phyloP scores from a whole-genome alignment of 2,329 filamentous ascomycete genomes.

The Venturia oleaginea region DNA sequence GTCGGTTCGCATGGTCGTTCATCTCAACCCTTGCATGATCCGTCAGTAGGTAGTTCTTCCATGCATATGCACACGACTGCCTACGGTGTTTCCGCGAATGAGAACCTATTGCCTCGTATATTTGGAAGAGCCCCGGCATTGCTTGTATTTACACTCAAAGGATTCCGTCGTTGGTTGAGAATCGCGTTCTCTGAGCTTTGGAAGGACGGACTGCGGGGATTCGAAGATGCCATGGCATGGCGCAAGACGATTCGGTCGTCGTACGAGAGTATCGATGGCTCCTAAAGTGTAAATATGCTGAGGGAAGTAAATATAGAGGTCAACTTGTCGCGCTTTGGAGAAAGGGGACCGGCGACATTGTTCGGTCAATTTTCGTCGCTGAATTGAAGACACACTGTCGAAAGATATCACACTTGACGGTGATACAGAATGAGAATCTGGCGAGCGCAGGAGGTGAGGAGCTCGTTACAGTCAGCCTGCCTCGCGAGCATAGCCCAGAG shows the following conservation, averaged over 20 bases:
- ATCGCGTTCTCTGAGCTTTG: background rate
- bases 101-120: background rate
- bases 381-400: background rate
- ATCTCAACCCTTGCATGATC: slow-evolving; percentile 2
- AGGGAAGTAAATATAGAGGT: background rate
- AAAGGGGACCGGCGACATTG: background rate
- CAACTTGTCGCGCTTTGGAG: background rate
- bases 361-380: background rate
- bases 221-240: background rate
- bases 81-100: slow-evolving; percentile 7
- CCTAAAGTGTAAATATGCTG: background rate
- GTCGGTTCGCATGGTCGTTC: background rate
- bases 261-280: background rate
- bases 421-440: background rate
- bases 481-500: background rate
- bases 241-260: background rate
- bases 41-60: background rate
- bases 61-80: background rate
- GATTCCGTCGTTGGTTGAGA: background rate
- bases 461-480: background rate
- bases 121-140: background rate
- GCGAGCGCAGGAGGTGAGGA: background rate
- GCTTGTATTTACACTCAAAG: slow-evolving; percentile 10
- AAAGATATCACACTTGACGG: background rate
- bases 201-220: background rate